These are phyloP conservation scores for Pichia gijzeniarum DNA, from an alignment of 805 yeast genomes.

Conservation along the genomic window DNA sequence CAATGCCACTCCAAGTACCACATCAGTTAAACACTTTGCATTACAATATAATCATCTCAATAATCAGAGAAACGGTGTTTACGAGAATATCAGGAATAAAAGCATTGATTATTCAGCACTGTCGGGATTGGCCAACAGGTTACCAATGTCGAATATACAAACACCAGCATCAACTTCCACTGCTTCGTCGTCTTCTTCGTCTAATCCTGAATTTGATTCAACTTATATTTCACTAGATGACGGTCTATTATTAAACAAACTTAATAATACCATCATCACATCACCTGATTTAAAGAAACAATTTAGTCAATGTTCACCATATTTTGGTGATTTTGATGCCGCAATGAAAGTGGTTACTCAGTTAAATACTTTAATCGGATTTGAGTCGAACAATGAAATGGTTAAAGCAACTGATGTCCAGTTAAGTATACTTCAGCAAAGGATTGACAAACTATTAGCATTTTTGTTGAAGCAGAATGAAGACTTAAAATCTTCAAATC, in stretches of 20 bases:
- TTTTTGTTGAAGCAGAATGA: constrained; percentile 39
- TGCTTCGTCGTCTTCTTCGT: not conserved
- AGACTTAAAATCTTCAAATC: constrained; percentile 34
- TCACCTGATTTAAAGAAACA: constrained; percentile 48
- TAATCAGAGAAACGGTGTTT: constrained; percentile 8
- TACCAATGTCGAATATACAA: not conserved
- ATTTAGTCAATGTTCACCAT: constrained; percentile 43
- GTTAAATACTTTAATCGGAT: constrained; percentile 27
- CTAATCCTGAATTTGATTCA: constrained; percentile 12
- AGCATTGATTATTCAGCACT: constrained; percentile 13
- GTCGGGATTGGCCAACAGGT: not conserved
- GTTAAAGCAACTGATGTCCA: constrained; percentile 5
- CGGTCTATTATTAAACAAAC: constrained; percentile 52
- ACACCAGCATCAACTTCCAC: not conserved
- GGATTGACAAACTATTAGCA: constrained; percentile 30
- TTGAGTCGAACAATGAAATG: not conserved
- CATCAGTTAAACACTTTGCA: not conserved
- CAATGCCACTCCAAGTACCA: too few relatives aligned
- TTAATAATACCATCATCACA: constrained; percentile 44
- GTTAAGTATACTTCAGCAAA: constrained; percentile 16
- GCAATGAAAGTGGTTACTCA: constrained; percentile 35
- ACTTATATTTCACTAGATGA: constrained; percentile 43
- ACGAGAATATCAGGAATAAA: constrained; percentile 11
- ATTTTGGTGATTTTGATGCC: constrained; percentile 44
- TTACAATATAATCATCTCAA: not conserved